Evolutionary conservation across 345 rosid genomes (phyloP).

Genomic region (Cardamine chenopodiifolia): DNA sequence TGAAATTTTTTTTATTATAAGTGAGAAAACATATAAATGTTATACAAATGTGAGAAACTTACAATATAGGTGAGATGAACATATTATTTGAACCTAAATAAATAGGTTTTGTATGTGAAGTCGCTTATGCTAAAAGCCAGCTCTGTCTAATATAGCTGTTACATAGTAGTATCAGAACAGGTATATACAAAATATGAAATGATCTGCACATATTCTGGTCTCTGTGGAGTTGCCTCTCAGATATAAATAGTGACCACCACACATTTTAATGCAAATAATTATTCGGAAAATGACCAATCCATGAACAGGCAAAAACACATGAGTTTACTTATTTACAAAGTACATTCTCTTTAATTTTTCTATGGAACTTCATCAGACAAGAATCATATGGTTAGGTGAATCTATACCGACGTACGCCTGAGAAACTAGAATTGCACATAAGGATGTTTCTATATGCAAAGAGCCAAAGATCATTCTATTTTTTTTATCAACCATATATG

Average conservation of each 20-base stretch:
- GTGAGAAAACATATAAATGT: too few species aligned
- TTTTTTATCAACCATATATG: background rate
- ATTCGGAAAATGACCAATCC: slow-evolving; percentile 21
- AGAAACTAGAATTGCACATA: background rate
- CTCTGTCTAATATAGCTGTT: background rate
- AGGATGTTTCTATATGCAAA: background rate
- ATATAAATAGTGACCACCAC: slow-evolving; percentile 25
- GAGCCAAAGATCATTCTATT: too few species aligned
- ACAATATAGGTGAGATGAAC: too few species aligned
- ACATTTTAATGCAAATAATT: slow-evolving; percentile 19
- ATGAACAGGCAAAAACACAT: slow-evolving; percentile 7
- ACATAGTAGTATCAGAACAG: background rate
- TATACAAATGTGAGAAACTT: too few species aligned
- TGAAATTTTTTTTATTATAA: too few species aligned
- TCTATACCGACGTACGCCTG: background rate
- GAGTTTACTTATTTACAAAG: background rate
- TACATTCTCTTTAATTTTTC: background rate
- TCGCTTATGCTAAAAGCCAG: too few species aligned
- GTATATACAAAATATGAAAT: background rate
- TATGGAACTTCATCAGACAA: slow-evolving; percentile 17
- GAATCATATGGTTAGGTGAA: background rate
- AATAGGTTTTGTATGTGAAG: too few species aligned
- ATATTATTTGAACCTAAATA: too few species aligned
- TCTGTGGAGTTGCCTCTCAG: slow-evolving; percentile 20
- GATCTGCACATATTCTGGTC: slow-evolving; percentile 13